A percentile compares a stretch with the other conserved stretches of the same genome.
Conservation (phyloP, 108 stramenopile genomes). For the Pseudonitzschia multistriata region DNA sequence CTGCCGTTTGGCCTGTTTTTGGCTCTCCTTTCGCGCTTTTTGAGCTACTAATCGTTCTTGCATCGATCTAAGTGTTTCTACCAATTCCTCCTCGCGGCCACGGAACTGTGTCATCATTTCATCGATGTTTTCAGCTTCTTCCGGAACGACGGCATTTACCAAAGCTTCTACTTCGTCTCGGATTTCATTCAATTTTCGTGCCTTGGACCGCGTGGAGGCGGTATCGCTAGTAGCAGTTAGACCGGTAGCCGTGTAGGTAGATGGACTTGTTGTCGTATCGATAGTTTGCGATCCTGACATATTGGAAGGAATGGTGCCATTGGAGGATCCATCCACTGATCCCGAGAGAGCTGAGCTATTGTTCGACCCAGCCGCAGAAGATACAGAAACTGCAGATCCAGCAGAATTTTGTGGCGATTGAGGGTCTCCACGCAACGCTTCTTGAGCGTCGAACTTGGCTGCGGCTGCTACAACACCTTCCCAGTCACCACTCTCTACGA, state of each 20-base stretch:
- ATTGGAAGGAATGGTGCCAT: constrained; percentile 20
- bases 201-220: constrained; percentile 26
- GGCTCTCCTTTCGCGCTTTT: constrained; percentile 65
- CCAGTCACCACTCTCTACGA: constrained; percentile 88
- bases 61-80: constrained; percentile 84
- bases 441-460: constrained; percentile 72
- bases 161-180: constrained; percentile 78
- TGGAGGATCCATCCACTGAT: constrained; percentile 21
- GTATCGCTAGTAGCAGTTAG: constrained; percentile 33
- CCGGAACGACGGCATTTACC: constrained; percentile 78
- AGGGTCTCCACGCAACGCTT: constrained; percentile 26
- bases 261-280: constrained; percentile 40
- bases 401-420: constrained; percentile 34
- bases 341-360: constrained; percentile 25
- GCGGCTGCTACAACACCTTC: constrained; percentile 85
- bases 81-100: constrained; percentile 87
- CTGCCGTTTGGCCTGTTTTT: constrained; percentile 76
- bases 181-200: constrained; percentile 53
- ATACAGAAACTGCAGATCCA: constrained; percentile 46
- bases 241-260: constrained; percentile 29
- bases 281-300: constrained; percentile 30
- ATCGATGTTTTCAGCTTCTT: constrained; percentile 86
- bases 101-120: constrained; percentile 89
- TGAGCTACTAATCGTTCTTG: constrained; percentile 81
- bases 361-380: constrained; percentile 31